Percentiles rank a stretch among this genome's conserved stretches.
phyloP scores from a whole-genome alignment of 495 filamentous ascomycete species.

The Xylaria bambusicola region DNA sequence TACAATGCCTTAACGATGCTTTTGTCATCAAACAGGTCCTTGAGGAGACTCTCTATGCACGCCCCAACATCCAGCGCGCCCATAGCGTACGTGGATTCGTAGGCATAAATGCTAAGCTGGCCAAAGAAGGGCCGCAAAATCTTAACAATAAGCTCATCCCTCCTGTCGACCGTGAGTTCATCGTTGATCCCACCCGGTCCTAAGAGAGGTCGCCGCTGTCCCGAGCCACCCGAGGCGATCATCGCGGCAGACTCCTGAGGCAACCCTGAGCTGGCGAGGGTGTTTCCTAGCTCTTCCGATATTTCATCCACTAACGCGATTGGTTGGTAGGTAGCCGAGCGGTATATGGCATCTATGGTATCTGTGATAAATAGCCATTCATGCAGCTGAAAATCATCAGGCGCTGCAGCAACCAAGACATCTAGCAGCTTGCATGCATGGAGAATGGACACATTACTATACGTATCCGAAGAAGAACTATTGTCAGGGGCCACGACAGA shows the following conservation, averaged over 20 bases:
- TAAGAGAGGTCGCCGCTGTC: constrained; percentile 47
- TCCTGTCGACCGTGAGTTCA: constrained; percentile 52
- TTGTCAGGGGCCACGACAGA: constrained; percentile 71
- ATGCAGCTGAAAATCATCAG: constrained; percentile 92
- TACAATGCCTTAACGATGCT: constrained; percentile 58
- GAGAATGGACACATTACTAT: constrained; percentile 71
- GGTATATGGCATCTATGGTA: constrained; percentile 94
- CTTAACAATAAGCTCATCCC: constrained; percentile 71
- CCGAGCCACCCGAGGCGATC: constrained; percentile 23
- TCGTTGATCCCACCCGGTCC: constrained; percentile 52
- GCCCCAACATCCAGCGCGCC: constrained; percentile 64
- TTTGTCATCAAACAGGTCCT: constrained; percentile 82
- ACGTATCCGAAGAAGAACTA: constrained; percentile 63
- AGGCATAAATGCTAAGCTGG: constrained; percentile 85
- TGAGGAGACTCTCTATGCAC: constrained; percentile 69
- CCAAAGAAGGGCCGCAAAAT: constrained; percentile 87
- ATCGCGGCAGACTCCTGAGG: constrained; percentile 35
- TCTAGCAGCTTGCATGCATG: constrained; percentile 94
- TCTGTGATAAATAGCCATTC: constrained; percentile 98
- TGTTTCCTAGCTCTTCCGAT: constrained; percentile 70
- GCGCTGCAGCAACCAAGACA: constrained; percentile 75
- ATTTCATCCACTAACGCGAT: constrained; percentile 84
- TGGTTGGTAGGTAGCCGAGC: constrained; percentile 69
- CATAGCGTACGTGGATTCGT: constrained; percentile 91
- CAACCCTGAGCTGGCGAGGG: constrained; percentile 23